Percentiles rank a stretch among this genome's conserved stretches.
phyloP scores from a whole-genome alignment of 2,329 filamentous ascomycete species.

The Paraphoma sp. region DNA sequence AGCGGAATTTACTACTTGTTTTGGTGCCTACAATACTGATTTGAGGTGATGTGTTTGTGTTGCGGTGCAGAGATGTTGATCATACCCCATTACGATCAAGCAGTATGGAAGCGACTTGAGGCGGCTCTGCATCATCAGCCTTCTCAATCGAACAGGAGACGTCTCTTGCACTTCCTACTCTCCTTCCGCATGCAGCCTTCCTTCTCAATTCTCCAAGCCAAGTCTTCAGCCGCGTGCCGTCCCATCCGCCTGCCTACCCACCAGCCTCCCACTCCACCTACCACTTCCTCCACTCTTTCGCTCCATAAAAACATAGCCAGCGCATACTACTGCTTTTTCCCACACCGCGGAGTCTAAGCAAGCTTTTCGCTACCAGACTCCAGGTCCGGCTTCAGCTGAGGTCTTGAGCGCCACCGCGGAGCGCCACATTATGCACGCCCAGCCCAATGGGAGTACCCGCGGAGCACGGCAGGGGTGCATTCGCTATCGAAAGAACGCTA shows the following conservation, averaged over 20 bases:
- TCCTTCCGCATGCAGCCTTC: not conserved
- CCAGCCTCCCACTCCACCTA: not conserved
- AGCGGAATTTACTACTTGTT: too few species aligned
- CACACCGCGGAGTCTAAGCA: not conserved
- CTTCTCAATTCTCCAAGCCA: not conserved
- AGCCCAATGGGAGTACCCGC: not conserved
- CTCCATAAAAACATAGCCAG: not conserved
- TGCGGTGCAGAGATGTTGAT: too few species aligned
- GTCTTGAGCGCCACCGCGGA: not conserved
- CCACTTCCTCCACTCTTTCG: not conserved
- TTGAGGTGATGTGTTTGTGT: too few species aligned
- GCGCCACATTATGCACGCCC: not conserved
- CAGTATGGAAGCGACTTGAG: not conserved
- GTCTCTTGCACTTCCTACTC: not conserved
- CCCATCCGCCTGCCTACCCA: not conserved
- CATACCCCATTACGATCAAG: too few species aligned
- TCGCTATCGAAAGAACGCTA: not conserved
- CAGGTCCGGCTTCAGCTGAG: not conserved
- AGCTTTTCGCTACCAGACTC: not conserved
- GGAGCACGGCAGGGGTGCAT: not conserved
- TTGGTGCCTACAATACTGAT: too few species aligned
- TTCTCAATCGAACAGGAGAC: not conserved
- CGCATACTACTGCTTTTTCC: not conserved
- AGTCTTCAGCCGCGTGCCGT: not conserved
- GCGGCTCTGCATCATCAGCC: not conserved